Base-by-base conservation (phyloP, 176 grass and related monocot species). In the Panicum miliaceum region DNA sequence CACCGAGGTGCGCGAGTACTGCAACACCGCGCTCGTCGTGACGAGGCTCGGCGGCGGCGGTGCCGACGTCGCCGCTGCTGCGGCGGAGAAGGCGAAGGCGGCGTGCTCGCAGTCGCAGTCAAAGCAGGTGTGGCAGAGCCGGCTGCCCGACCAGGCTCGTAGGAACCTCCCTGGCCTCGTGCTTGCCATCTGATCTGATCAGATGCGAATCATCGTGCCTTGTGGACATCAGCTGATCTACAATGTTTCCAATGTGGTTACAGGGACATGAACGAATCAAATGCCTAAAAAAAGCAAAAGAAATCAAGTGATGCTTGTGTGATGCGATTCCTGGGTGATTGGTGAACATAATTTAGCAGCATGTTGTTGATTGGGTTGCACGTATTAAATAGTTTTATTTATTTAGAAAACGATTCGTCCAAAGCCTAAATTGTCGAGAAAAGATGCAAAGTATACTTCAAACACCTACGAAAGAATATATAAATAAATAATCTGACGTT, bases 1-100 rank as follows among this genome's bases (percentile, higher is more conserved):
- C 67, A 92, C 84, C 27, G 84, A 88, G 69, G 90, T 97, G 47
- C 82, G 95, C 32, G 90, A 97, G 86, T 97, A 97, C 85, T 94
- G 90, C 83, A 90, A 97, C 86, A 94, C 92, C 40, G 87, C 84
- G 36, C 84, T 97, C 75, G 88, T 91, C 40, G 95, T 97, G 16
- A 97, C 92, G 7, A 81, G 78, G 73, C 22, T 97, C 65, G 86
- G 29, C 51, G 74, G 42, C 51, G 71, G 22, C 35, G 23, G 16
- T 8, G 32, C 6, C 4, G n/a, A 0, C 20, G 37, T 1, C 27
- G 47, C n/a, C 54, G 53, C 0, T 1, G 3, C 9, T 6, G 2
- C 20, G 25, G 42, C 29, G 40, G 18, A 29, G 57, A 8, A 9
- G 60, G 13, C 59, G 9, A 64, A 79, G 8, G 16, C 66, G 36